Evolutionary conservation across 805 yeast species (phyloP), one percentile per base, ranked within the genome.

Genomic region (Metschnikowia cerradonensis): DNA sequence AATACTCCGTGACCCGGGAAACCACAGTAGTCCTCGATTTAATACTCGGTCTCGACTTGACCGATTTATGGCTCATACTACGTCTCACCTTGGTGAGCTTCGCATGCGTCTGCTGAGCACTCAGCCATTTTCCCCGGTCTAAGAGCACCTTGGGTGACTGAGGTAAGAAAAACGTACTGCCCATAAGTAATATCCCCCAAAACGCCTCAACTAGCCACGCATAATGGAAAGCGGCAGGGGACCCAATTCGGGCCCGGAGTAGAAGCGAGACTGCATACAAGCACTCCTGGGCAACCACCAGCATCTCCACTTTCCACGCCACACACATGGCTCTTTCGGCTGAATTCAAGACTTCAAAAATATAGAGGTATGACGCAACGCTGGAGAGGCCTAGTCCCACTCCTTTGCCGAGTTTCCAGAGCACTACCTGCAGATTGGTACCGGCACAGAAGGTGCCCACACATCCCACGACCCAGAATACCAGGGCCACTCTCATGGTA

Each of bases 371-470:
- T 2, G 65, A 56, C 6, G 66, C 51, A 20, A 66, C 58, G n/a
- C 67, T 60, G 11, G 65, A 58, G 22, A 67, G 48, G 4, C 77
- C 77, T 39, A 68, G 55, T 6, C 68, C 53, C 2, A 62, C 14
- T 0, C 77, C 77, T 48, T 64, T 68, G 7, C 63, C 45, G 13
- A 67, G 49, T 37, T 68, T 61, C 26, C 68, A 71, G 4, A 66
- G 20, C 2, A 68, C 63, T 4, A 70, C 51, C 35, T 65, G 50
- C 38, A 58, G 58, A 3, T 60, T 54, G 42, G 58, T 59, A n/a
- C 56, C 53, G 63, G 69, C 67, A 17, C 64, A 52, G 33, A 58
- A 60, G 11, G 56, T 56, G n/a, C 64, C 52, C 13, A 60, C 34
- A 34, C 65, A 52, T 1, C 72, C 74, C 13, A 54, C n/a, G 11